Evolutionary conservation across 2,329 filamentous ascomycete genomes (phyloP).

Genomic region (Colletotrichum lini): DNA sequence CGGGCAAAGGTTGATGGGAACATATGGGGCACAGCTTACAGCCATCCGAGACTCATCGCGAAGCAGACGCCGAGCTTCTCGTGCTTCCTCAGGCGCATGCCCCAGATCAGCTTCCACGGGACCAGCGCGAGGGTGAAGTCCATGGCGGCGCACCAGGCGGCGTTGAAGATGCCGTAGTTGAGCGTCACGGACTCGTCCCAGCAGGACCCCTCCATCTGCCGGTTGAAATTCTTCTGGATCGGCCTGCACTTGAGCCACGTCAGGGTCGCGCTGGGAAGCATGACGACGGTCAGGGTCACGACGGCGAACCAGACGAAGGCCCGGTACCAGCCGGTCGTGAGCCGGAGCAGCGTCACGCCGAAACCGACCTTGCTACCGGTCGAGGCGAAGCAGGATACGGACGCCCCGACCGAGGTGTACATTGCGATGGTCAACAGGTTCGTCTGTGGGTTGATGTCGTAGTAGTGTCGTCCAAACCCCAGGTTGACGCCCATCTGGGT

Average conservation of each 20-base stretch:
- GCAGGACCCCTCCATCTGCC: conserved; percentile 44
- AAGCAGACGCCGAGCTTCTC: conserved; percentile 50
- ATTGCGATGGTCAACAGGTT: conserved; percentile 31
- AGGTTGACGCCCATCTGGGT: conserved; percentile 41
- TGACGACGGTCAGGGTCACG: conserved; percentile 43
- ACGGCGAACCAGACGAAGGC: conserved; percentile 48
- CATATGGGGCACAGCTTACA: conserved; percentile 40
- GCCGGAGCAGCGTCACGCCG: conserved; percentile 48
- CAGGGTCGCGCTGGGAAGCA: conserved; percentile 44
- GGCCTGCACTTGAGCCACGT: conserved; percentile 48
- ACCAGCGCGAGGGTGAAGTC: conserved; percentile 49
- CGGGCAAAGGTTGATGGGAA: too few relatives aligned
- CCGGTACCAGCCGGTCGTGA: conserved; percentile 45
- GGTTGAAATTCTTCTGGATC: conserved; percentile 45
- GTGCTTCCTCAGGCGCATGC: conserved; percentile 48
- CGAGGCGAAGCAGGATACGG: conserved; percentile 38
- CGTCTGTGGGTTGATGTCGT: conserved; percentile 26
- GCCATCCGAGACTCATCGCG: conserved; percentile 45
- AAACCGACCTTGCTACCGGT: conserved; percentile 48
- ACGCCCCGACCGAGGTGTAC: conserved; percentile 33
- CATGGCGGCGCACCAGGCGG: conserved; percentile 39
- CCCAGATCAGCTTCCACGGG: conserved; percentile 50
- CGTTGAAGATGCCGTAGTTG: conserved; percentile 39
- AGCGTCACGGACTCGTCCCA: conserved; percentile 38
- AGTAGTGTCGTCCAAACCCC: conserved; percentile 43